Evolutionary conservation across 148 eudicot genomes (phyloP).

Genomic region (Drosera capensis): DNA sequence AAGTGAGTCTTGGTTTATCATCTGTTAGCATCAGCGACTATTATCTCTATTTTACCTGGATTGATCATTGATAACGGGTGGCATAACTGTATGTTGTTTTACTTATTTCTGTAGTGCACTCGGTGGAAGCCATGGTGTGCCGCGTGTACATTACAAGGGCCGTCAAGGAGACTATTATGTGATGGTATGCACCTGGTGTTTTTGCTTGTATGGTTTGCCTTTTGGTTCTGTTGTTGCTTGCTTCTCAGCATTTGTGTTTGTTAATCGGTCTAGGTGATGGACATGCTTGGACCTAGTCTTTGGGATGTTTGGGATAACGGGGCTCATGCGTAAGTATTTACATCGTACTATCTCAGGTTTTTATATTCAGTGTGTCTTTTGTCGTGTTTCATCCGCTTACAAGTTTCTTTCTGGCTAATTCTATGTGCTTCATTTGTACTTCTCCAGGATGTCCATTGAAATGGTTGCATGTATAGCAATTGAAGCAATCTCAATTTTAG

Average conservation of each 20-base stretch:
- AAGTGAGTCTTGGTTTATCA: constrained; percentile 10
- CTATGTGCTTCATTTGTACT: not conserved
- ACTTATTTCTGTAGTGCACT: constrained; percentile 23
- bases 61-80: constrained; percentile 5
- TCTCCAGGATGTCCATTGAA: constrained; percentile 34
- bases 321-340: constrained; percentile 32
- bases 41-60: not conserved
- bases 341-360: not conserved
- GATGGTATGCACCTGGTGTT: constrained; percentile 30
- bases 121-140: constrained; percentile 77
- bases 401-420: not conserved
- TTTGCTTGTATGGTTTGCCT: not conserved
- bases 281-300: constrained; percentile 71
- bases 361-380: not conserved
- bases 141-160: constrained; percentile 70
- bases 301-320: constrained; percentile 82
- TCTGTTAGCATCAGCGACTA: not conserved
- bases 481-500: constrained; percentile 46
- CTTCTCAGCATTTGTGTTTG: too few relatives aligned
- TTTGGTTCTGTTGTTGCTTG: not conserved
- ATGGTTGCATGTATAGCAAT: constrained; percentile 57
- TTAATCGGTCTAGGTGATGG: constrained; percentile 49
- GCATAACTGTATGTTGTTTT: constrained; percentile 9
- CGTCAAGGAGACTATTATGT: constrained; percentile 55
- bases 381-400: not conserved